Percentiles rank a stretch among this genome's conserved stretches.
These are phyloP conservation scores for Phytophthora pluvialis DNA, from an alignment of 352 stramenopile species.

Conservation along the genomic window DNA sequence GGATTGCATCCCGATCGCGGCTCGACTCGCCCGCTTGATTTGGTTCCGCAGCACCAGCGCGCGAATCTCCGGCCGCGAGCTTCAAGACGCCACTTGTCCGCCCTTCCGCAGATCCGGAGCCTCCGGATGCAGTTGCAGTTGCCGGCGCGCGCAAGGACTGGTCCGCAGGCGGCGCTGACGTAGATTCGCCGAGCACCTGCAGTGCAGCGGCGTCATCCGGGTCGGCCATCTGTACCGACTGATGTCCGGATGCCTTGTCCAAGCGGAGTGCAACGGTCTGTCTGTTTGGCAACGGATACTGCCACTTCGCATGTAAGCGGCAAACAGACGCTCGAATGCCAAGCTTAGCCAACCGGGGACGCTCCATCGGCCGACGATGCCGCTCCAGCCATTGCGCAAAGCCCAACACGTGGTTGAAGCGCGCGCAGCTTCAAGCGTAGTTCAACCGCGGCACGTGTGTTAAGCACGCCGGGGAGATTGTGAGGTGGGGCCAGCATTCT, in stretches of 20 bases:
- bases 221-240: conserved; percentile 23
- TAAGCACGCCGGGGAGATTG: conserved; percentile 19
- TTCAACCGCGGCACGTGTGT: conserved; percentile 22
- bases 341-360: background rate
- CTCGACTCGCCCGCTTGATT: conserved; percentile 1
- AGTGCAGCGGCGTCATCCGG: conserved; percentile 20
- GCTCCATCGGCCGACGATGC: background rate
- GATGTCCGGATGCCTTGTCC: conserved; percentile 14
- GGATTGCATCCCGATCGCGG: conserved; percentile 1
- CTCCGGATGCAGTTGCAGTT: conserved; percentile 35
- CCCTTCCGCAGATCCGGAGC: conserved; percentile 20
- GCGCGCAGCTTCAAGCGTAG: conserved; percentile 28
- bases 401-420: conserved; percentile 36
- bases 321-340: conserved; percentile 6
- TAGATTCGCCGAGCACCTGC: conserved; percentile 9
- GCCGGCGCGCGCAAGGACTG: conserved; percentile 27
- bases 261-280: conserved; percentile 25
- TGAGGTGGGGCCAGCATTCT: conserved; percentile 22
- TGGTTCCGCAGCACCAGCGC: background rate
- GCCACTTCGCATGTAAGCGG: conserved; percentile 29
- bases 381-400: conserved; percentile 19
- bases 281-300: background rate
- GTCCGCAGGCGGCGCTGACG: conserved; percentile 24
- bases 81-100: conserved; percentile 24
- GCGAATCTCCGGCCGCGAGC: conserved; percentile 17